A percentile compares a stretch with the other conserved stretches of the same genome.
Evolutionary conservation across 768 basidiomycete species (phyloP).

Genomic region (Lyophyllum shimeji): DNA sequence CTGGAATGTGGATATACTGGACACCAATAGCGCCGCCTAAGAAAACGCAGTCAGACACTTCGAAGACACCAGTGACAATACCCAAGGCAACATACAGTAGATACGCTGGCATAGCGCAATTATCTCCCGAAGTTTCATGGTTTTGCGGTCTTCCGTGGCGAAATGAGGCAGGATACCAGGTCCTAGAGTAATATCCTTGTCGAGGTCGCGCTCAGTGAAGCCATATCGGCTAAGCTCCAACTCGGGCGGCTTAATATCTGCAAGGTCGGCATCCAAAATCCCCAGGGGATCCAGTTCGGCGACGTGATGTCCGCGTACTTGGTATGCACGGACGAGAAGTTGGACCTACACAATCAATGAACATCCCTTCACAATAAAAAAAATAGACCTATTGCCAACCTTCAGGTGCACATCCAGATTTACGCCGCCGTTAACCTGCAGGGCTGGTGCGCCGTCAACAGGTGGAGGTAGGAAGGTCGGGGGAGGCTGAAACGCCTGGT

Average conservation of each 20-base stretch:
- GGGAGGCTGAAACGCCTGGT: slow-evolving; percentile 83
- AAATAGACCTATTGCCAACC: slow-evolving; percentile 42
- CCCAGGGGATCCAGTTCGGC: slow-evolving; percentile 96
- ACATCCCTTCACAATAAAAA: not conserved
- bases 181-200: slow-evolving; percentile 92
- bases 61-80: not conserved
- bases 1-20: slow-evolving; percentile 94
- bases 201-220: slow-evolving; percentile 91
- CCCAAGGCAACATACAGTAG: slow-evolving; percentile 68
- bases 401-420: slow-evolving; percentile 94
- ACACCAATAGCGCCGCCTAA: slow-evolving; percentile 85
- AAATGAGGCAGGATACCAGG: slow-evolving; percentile 97
- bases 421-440: slow-evolving; percentile 66
- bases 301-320: slow-evolving; percentile 97
- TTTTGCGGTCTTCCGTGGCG: slow-evolving; percentile 78
- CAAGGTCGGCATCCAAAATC: slow-evolving; percentile 87
- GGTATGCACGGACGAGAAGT: slow-evolving; percentile 96
- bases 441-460: slow-evolving; percentile 76
- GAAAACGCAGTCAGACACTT: not conserved
- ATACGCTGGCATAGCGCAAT: slow-evolving; percentile 89
- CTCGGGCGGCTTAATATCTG: slow-evolving; percentile 77
- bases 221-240: slow-evolving; percentile 94
- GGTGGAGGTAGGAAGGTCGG: slow-evolving; percentile 66
- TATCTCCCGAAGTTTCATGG: slow-evolving; percentile 90
- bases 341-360: slow-evolving; percentile 65